phyloP scores from a whole-genome alignment of 2,329 filamentous ascomycete species.

The Fusarium nanum region DNA sequence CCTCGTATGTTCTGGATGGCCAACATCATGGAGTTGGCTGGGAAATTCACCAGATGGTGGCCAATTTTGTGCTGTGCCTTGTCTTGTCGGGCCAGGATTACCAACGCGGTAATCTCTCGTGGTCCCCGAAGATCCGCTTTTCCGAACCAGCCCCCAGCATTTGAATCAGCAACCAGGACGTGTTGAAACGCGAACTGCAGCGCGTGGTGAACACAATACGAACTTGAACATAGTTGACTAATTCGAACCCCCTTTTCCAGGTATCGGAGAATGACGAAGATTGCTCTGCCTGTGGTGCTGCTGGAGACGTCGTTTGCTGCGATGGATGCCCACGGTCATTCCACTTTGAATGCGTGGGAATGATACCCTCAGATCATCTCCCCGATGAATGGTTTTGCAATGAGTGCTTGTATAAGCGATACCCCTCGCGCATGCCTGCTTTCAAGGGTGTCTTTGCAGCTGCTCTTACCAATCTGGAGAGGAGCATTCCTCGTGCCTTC shows the following conservation, averaged over 20 bases:
- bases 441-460: constrained; percentile 69
- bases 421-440: constrained; percentile 58
- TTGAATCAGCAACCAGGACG: constrained; percentile 26
- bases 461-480: constrained; percentile 73
- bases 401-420: constrained; percentile 68
- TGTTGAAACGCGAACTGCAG: constrained; percentile 35
- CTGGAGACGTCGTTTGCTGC: constrained; percentile 89
- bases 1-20: neutral
- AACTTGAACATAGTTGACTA: constrained; percentile 46
- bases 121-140: constrained; percentile 46
- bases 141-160: constrained; percentile 40
- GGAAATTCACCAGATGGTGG: constrained; percentile 30
- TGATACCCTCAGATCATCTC: constrained; percentile 74
- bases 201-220: constrained; percentile 6
- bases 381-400: constrained; percentile 90
- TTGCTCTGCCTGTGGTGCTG: constrained; percentile 86
- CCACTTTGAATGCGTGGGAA: constrained; percentile 89
- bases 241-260: constrained; percentile 45
- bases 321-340: constrained; percentile 92
- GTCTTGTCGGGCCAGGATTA: constrained; percentile 26
- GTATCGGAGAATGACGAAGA: constrained; percentile 83
- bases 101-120: constrained; percentile 43
- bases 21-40: constrained; percentile 10
- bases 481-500: constrained; percentile 78
- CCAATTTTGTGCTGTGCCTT: constrained; percentile 31